These are phyloP conservation scores for Mycena maculata DNA, from an alignment of 768 basidiomycete species.

Conservation along the genomic window DNA sequence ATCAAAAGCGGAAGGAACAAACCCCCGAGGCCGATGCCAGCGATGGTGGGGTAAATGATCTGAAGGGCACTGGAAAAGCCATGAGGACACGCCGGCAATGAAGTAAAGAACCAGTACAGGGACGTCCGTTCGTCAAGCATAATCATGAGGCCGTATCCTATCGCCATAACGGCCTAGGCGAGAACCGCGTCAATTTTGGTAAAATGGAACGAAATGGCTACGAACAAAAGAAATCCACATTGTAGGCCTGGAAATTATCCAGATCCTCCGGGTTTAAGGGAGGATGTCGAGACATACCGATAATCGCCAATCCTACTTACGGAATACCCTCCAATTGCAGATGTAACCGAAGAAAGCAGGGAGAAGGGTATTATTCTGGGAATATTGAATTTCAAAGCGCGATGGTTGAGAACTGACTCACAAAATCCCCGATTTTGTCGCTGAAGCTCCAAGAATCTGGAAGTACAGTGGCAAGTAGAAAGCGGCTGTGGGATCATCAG, in stretches of 20 bases:
- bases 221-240: slow-evolving; percentile 68
- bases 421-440: slow-evolving; percentile 77
- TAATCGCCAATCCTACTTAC: slow-evolving; percentile 70
- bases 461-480: slow-evolving; percentile 84
- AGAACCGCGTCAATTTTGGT: not conserved
- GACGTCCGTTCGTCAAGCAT: slow-evolving; percentile 71
- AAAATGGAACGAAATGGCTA: not conserved
- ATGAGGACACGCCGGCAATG: slow-evolving; percentile 22
- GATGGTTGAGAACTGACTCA: slow-evolving; percentile 42
- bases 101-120: slow-evolving; percentile 44
- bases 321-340: slow-evolving; percentile 66
- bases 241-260: slow-evolving; percentile 40
- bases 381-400: not conserved
- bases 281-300: slow-evolving; percentile 41
- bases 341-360: slow-evolving; percentile 63
- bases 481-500: slow-evolving; percentile 49
- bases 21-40: slow-evolving; percentile 71
- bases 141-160: slow-evolving; percentile 82
- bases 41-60: slow-evolving; percentile 72
- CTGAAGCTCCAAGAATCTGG: slow-evolving; percentile 82
- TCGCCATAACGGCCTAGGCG: slow-evolving; percentile 54
- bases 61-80: slow-evolving; percentile 59
- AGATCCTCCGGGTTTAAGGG: not conserved
- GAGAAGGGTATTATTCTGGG: slow-evolving; percentile 81
- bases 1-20: slow-evolving; percentile 81